These are phyloP conservation scores for Fusarium clavum DNA, from an alignment of 2,329 filamentous ascomycete genomes.

Conservation along the genomic window DNA sequence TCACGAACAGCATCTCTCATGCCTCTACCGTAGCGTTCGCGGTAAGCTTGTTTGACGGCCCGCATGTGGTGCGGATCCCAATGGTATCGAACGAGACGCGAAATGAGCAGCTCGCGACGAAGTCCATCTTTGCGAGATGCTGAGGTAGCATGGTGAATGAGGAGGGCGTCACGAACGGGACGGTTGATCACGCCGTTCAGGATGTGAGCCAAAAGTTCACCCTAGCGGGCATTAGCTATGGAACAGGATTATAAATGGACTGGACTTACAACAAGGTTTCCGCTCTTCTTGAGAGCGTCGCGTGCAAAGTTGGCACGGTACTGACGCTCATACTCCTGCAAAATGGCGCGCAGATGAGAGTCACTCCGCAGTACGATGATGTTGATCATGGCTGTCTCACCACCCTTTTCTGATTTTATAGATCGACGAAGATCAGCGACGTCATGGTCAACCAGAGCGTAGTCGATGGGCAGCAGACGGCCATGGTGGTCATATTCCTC, in stretches of 20 bases:
- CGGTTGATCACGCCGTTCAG: constrained; percentile 97
- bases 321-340: constrained; percentile 78
- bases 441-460: constrained; percentile 74
- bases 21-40: constrained; percentile 77
- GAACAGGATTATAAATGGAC: neutral
- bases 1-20: constrained; percentile 84
- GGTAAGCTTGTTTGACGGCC: constrained; percentile 82
- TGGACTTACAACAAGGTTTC: constrained; percentile 86
- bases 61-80: constrained; percentile 90
- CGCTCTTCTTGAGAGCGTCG: constrained; percentile 87
- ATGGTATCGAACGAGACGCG: constrained; percentile 86
- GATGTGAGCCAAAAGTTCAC: constrained; percentile 93
- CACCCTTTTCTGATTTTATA: constrained; percentile 80
- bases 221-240: constrained; percentile 64
- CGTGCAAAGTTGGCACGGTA: constrained; percentile 86
- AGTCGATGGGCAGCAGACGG: constrained; percentile 66
- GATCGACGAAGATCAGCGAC: constrained; percentile 75
- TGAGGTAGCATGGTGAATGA: constrained; percentile 89
- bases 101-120: constrained; percentile 88
- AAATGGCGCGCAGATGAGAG: constrained; percentile 81
- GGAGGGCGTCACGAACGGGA: constrained; percentile 89
- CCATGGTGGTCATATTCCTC: constrained; percentile 80
- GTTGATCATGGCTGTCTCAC: constrained; percentile 87
- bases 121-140: constrained; percentile 76
- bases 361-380: constrained; percentile 87